These are phyloP conservation scores for Kondoa malvinella DNA, from an alignment of 768 basidiomycete species.

Conservation along the genomic window DNA sequence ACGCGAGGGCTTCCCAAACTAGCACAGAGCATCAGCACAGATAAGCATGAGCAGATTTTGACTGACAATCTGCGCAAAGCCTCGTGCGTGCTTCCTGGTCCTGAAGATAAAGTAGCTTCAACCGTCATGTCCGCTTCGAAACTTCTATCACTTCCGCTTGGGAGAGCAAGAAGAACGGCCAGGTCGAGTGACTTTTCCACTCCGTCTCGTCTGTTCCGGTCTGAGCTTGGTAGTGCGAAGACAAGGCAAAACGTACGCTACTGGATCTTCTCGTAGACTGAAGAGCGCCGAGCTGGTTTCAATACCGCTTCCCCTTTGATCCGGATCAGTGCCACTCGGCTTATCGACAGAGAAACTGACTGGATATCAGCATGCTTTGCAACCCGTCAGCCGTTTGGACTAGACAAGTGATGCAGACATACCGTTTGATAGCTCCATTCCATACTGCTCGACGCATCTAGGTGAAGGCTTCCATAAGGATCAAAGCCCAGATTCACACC, in stretches of 20 bases:
- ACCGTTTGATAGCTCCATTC: not conserved
- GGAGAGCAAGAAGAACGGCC: not conserved
- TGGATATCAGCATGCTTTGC: not conserved
- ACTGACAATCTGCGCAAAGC: not conserved
- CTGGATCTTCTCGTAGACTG: not conserved
- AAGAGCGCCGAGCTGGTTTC: not conserved
- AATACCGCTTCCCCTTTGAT: not conserved
- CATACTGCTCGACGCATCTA: not conserved
- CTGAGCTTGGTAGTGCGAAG: not conserved
- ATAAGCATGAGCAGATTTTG: not conserved
- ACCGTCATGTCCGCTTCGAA: not conserved
- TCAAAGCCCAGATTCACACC: not conserved
- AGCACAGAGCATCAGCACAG: not conserved
- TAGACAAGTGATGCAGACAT: not conserved
- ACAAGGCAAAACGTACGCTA: not conserved
- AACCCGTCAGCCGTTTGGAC: not conserved
- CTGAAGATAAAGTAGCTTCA: not conserved
- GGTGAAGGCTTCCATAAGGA: not conserved
- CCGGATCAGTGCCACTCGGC: no score
- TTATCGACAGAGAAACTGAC: not conserved
- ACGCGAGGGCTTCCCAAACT: not conserved
- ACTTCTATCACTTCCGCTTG: not conserved
- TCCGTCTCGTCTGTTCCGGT: not conserved
- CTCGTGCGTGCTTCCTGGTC: not conserved
- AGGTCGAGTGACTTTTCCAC: not conserved